phyloP scores from a whole-genome alignment of 2,329 filamentous ascomycete species.

The Xylaria polymorpha region DNA sequence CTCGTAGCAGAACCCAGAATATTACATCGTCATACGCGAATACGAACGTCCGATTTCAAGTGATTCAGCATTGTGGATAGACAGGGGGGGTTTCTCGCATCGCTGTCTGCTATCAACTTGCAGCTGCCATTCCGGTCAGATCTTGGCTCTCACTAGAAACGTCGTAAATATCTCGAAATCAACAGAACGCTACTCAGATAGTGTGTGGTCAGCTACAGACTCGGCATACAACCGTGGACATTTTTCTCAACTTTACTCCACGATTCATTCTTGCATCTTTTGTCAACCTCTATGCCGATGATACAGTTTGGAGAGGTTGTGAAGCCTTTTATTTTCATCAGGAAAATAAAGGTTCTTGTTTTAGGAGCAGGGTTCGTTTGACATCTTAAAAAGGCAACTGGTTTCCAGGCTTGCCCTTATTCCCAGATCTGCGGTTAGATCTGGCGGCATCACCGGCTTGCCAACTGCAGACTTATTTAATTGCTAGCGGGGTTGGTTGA shows the following conservation, averaged over 20 bases:
- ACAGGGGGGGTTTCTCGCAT: conserved; percentile 15
- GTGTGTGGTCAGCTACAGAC: conserved; percentile 7
- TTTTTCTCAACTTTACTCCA: conserved; percentile 1
- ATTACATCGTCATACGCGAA: conserved; percentile 28
- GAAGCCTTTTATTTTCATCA: conserved; percentile 1
- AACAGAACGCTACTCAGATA: conserved; percentile 9
- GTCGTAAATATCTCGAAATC: conserved; percentile 15
- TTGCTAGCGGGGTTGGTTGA: background rate
- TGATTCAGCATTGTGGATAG: conserved; percentile 23
- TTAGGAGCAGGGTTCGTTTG: conserved; percentile 5
- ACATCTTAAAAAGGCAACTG: conserved; percentile 4
- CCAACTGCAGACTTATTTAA: background rate
- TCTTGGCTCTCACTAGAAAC: conserved; percentile 16
- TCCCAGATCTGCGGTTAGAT: conserved; percentile 8
- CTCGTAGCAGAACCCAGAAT: conserved; percentile 19
- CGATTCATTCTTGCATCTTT: conserved; percentile 7
- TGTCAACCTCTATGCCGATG: background rate
- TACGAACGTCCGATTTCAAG: conserved; percentile 23
- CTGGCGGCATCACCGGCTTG: background rate
- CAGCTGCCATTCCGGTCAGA: background rate
- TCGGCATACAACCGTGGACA: conserved; percentile 3
- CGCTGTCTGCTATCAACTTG: conserved; percentile 8
- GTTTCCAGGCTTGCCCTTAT: conserved; percentile 10
- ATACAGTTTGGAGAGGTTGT: conserved; percentile 7
- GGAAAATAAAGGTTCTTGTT: conserved; percentile 8